Base-by-base conservation (phyloP, 306 rosid species). In the Fragaria nilgerrensis region DNA sequence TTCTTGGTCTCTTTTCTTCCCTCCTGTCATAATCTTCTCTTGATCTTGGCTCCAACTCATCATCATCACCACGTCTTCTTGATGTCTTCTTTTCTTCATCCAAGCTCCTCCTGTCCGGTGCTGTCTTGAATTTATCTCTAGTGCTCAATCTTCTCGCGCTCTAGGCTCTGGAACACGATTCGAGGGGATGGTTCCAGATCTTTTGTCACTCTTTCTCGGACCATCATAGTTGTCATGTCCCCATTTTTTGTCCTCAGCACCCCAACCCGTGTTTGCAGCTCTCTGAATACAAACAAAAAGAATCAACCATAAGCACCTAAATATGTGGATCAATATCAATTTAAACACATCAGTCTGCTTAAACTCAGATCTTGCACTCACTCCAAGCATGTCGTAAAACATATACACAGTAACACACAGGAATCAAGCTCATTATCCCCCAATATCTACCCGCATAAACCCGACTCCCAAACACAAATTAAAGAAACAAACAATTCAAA, bases 201-300 rank as follows among this genome's bases (percentile, higher is more conserved):
- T 82, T 75, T 80, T 87, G 45, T 84, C 90, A 5, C 53, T 76
- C 67, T 80, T 84, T 68, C 72, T 87, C 52, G 82, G 84, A 76
- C 85, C 88, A 4, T 87, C 91, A 86, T 86, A 96, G 72, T 82
- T 89, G 81, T 87, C 94, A 79, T 83, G 86, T 43, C 88, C 94
- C 97, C 97, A 87, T 69, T 78, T 65, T 39, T 82, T 83, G 77
- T 85, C 89, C 47, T 89, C 86, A 19, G 73, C 85, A 49, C 97
- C 98, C 97, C 97, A 95, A 27, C 97, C 99, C 2, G 97, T 92
- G 83, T 95, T 90, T 64, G 97, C 94, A 90, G 96, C 96, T 90
- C 97, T 89, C 97, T 95, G 20, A 0, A 66, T 27, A 84, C 61
- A 70, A 75, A 76, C 76, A 77, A 25, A 81, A 68, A 77, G 74